These are phyloP conservation scores for Dichotomocladium elegans DNA, from an alignment of 371 early-diverging fungal species.

Conservation along the genomic window DNA sequence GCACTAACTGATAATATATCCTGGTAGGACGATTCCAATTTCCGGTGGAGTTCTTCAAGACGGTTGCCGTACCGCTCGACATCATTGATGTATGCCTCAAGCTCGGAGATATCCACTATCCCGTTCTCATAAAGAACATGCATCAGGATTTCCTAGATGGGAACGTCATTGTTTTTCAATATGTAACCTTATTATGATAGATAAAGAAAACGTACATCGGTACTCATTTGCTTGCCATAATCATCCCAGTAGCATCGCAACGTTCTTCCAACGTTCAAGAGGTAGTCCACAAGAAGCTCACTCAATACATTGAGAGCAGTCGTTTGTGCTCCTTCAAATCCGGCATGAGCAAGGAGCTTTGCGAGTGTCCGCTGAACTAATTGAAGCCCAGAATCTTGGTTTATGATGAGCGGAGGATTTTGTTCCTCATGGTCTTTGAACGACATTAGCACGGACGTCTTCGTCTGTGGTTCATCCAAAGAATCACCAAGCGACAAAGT, in stretches of 20 bases:
- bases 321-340: constrained; percentile 78
- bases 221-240: constrained; percentile 66
- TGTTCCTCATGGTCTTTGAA: constrained; percentile 3
- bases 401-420: constrained; percentile 54
- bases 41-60: constrained; percentile 69
- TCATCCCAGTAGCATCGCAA: constrained; percentile 76
- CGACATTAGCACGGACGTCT: neutral
- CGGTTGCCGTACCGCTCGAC: constrained; percentile 66
- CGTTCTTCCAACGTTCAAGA: constrained; percentile 80
- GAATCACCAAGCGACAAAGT: constrained; percentile 17
- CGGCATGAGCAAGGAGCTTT: constrained; percentile 78
- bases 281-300: constrained; percentile 73
- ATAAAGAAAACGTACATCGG: constrained; percentile 71
- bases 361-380: constrained; percentile 61
- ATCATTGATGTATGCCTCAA: constrained; percentile 78
- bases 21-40: constrained; percentile 64
- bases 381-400: constrained; percentile 45
- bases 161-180: neutral
- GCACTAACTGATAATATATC: constrained; percentile 45
- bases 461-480: neutral
- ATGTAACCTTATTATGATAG: no score
- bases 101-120: constrained; percentile 53
- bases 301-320: constrained; percentile 71
- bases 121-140: constrained; percentile 85
- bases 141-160: constrained; percentile 70